Evolutionary conservation across 805 yeast genomes (phyloP).

Genomic region (Ogataea methylovora): DNA sequence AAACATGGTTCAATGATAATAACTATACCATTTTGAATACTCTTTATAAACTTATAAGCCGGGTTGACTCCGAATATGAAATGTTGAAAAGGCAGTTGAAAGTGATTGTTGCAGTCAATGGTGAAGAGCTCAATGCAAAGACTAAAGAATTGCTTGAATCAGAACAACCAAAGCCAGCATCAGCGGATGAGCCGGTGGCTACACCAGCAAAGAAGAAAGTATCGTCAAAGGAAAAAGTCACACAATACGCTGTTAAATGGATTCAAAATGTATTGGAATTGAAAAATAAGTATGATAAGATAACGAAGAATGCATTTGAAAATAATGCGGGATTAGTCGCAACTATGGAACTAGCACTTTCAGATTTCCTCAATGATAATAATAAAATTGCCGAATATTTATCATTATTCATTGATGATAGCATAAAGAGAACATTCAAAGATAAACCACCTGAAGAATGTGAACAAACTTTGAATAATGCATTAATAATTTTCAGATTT

Average conservation of each 20-base stretch:
- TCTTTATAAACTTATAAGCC: slow-evolving; percentile 41
- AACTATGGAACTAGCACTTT: slow-evolving; percentile 52
- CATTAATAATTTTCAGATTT: slow-evolving; percentile 57
- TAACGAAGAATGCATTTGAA: slow-evolving; percentile 42
- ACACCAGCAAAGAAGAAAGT: slow-evolving; percentile 13
- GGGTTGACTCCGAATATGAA: slow-evolving; percentile 47
- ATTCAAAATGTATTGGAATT: slow-evolving; percentile 46
- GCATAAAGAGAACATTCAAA: slow-evolving; percentile 40
- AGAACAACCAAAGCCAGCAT: slow-evolving; percentile 9
- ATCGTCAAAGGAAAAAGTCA: slow-evolving; percentile 25
- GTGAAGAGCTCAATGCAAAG: slow-evolving; percentile 27
- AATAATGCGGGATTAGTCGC: slow-evolving; percentile 43
- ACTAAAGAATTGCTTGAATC: slow-evolving; percentile 16
- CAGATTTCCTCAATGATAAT: slow-evolving; percentile 50
- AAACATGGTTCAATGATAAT: slow-evolving; percentile 45
- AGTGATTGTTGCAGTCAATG: slow-evolving; percentile 39
- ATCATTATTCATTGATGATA: slow-evolving; percentile 52
- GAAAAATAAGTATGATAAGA: slow-evolving; percentile 40
- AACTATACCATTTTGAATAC: slow-evolving; percentile 34
- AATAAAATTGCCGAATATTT: slow-evolving; percentile 44
- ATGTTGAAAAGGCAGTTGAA: slow-evolving; percentile 41
- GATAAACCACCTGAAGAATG: slow-evolving; percentile 38
- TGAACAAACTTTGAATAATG: slow-evolving; percentile 41
- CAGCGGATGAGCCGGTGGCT: not conserved
- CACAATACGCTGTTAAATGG: slow-evolving; percentile 62